phyloP scores from a whole-genome alignment of 768 basidiomycete species.

The Lepiota brunneoincarnata region DNA sequence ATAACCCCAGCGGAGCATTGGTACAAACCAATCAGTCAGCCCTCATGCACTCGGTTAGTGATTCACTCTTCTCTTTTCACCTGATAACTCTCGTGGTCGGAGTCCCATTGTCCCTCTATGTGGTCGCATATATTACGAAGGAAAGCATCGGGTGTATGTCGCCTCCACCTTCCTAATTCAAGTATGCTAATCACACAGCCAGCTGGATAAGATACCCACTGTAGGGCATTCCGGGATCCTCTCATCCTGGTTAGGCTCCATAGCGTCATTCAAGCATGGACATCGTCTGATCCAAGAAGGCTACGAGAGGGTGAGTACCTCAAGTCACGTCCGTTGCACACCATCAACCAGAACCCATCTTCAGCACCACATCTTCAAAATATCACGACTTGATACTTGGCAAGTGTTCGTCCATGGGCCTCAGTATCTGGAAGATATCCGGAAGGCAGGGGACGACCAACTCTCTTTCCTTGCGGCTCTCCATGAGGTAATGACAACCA shows the following conservation, averaged over 20 bases:
- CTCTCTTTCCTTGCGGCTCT: slow-evolving; percentile 27
- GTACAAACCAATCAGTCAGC: too few relatives aligned
- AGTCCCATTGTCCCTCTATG: too few relatives aligned
- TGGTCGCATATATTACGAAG: too few relatives aligned
- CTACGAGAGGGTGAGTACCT: slow-evolving; percentile 9
- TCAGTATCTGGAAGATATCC: slow-evolving; percentile 46
- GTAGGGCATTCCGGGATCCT: background rate
- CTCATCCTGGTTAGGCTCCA: background rate
- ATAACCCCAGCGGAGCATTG: too few relatives aligned
- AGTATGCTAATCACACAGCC: background rate
- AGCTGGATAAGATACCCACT: slow-evolving; percentile 2
- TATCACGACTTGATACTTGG: slow-evolving; percentile 16
- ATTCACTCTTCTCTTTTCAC: too few relatives aligned
- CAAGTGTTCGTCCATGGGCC: slow-evolving; percentile 34
- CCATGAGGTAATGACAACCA: slow-evolving; percentile 20
- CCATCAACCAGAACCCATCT: background rate
- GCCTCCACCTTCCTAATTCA: background rate
- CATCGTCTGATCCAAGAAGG: slow-evolving; percentile 7
- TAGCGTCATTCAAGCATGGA: background rate
- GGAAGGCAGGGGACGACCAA: slow-evolving; percentile 30
- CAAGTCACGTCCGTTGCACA: background rate
- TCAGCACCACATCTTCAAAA: slow-evolving; percentile 22
- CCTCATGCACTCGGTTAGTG: too few relatives aligned
- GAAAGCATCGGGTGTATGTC: too few relatives aligned
- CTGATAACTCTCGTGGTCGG: too few relatives aligned